Percentiles rank a stretch among this genome's conserved stretches.
Evolutionary conservation across 192 early-diverging fungal species (phyloP).

Genomic region (Chytriomyces hyalinus): DNA sequence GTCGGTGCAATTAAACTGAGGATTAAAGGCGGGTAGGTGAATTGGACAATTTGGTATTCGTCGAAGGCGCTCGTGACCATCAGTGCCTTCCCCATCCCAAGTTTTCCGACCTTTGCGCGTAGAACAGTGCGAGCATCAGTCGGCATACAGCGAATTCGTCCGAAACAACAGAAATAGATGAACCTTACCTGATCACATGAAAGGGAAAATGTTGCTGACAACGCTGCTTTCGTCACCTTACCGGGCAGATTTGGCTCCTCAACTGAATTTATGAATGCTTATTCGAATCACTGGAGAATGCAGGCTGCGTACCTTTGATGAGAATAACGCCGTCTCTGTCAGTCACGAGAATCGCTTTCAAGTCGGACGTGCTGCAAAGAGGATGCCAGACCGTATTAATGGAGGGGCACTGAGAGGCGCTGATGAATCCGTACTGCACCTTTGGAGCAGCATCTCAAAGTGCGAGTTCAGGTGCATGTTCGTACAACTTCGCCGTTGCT

Average conservation of each 20-base stretch:
- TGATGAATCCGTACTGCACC: not conserved
- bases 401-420: not conserved
- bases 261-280: not conserved
- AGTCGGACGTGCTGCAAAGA: constrained; percentile 10
- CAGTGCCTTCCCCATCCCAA: constrained; percentile 31
- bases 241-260: constrained; percentile 30
- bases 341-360: constrained; percentile 31
- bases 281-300: not conserved
- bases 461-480: constrained; percentile 6
- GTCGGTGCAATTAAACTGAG: constrained; percentile 33
- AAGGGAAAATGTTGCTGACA: constrained; percentile 34
- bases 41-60: constrained; percentile 40
- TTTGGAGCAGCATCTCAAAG: constrained; percentile 18
- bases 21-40: constrained; percentile 28
- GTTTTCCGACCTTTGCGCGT: constrained; percentile 17
- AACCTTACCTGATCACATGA: constrained; percentile 31
- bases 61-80: constrained; percentile 37
- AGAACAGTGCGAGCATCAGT: no score
- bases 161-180: not conserved
- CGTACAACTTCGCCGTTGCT: no score
- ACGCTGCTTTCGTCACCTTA: constrained; percentile 34
- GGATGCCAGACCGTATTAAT: not conserved
- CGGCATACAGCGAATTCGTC: no score
- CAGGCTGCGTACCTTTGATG: constrained; percentile 18
- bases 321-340: constrained; percentile 39